phyloP scores from a whole-genome alignment of 345 rosid genomes.

The Conringia planisiliqua region DNA sequence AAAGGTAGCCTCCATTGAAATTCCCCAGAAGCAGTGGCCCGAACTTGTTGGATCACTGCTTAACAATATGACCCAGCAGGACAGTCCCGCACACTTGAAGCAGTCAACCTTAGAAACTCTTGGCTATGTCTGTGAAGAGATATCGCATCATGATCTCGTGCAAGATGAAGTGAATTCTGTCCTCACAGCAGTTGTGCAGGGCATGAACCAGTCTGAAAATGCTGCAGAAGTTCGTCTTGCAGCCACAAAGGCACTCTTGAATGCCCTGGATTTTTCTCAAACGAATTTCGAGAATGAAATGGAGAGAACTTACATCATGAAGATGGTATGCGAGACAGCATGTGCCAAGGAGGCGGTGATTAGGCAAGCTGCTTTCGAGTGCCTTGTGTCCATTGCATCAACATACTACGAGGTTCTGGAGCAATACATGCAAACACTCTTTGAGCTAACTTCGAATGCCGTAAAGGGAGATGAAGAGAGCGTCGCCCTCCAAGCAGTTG shows the following conservation, averaged over 20 bases:
- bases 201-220: slow-evolving; percentile 82
- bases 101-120: slow-evolving; percentile 87
- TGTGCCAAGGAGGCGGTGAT: slow-evolving; percentile 72
- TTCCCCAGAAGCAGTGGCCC: slow-evolving; percentile 92
- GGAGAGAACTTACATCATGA: slow-evolving; percentile 92
- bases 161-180: slow-evolving; percentile 90
- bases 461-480: slow-evolving; percentile 79
- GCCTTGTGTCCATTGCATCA: slow-evolving; percentile 91
- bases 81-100: slow-evolving; percentile 53
- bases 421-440: slow-evolving; percentile 76
- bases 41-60: slow-evolving; percentile 65
- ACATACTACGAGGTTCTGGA: slow-evolving; percentile 72
- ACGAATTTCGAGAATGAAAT: slow-evolving; percentile 88
- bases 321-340: slow-evolving; percentile 85
- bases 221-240: slow-evolving; percentile 75
- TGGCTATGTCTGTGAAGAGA: slow-evolving; percentile 89
- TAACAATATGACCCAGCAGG: slow-evolving; percentile 69
- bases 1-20: slow-evolving; percentile 82
- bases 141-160: slow-evolving; percentile 71
- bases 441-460: slow-evolving; percentile 79
- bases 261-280: slow-evolving; percentile 87
- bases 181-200: slow-evolving; percentile 94
- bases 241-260: slow-evolving; percentile 70
- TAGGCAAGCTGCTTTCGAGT: slow-evolving; percentile 88
- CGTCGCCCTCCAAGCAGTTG: slow-evolving; percentile 89